Evolutionary conservation across 371 early-diverging fungal genomes (phyloP), one percentile per base, ranked within the genome.

Genomic region (Apophysomyces sp.): DNA sequence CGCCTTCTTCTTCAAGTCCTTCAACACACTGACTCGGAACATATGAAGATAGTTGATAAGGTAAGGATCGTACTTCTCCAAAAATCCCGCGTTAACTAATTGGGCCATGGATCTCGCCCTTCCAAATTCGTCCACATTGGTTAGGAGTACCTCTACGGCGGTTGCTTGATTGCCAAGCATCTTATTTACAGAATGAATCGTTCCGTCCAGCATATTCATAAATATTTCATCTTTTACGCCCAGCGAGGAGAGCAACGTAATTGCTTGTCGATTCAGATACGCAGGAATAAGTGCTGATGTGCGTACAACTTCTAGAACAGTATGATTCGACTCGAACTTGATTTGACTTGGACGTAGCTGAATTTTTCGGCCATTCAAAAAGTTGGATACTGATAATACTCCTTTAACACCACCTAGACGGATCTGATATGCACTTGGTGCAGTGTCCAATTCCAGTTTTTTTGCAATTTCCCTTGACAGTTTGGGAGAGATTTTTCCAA

Each of bases 351-450:
- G 77, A 2, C 91, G 79, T 26, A 90, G 62, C n/a, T 76, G 69
- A 2, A 86, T 58, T 27, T 65, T 54, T 0, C 72, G 66, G 8
- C 69, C 75, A 9, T 37, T 58, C 24, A 70, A 21, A 27, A 37
- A 63, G 41, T 60, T 68, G 16, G 66, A 69, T 7, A 75, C 27
- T 51, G 66, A 67, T 1, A 90, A 51, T 1, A 89, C 85, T 3
- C 93, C 94, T 73, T 90, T 93, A 15, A 81, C 83, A 8, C 94
- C 94, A 21, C 81, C 92, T 5, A 88, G 69, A 16, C 92, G 84
- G 15, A 94, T 82, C 65, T 92, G 92, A 55, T 89, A 86, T 0
- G 92, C 96, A 9, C 78, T 73, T 0, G 94, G 92, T 71, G 59
- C 57, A 65, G 40, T 84, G 72, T 54, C 73, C 68, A 60, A 83